These are phyloP conservation scores for Podospora sp. DNA, from an alignment of 495 filamentous ascomycete genomes.

Conservation along the genomic window DNA sequence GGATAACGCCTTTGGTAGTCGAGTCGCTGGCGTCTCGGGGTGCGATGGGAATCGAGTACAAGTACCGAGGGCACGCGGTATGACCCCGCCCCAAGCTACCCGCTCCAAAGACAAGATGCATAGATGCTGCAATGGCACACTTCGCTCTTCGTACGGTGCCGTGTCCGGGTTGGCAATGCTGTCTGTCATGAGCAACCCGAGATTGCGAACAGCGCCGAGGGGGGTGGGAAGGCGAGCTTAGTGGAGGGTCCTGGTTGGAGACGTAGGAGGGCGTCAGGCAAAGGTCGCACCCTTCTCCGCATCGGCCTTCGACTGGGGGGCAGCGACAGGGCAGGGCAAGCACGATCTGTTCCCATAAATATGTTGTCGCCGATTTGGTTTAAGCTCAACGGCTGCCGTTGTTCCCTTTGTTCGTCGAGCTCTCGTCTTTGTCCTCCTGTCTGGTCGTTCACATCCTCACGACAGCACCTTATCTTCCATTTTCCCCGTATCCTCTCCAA, in stretches of 20 bases:
- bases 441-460: neutral
- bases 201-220: conserved; percentile 9
- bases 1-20: neutral
- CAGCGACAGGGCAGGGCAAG: neutral
- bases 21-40: neutral
- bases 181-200: conserved; percentile 4
- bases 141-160: neutral
- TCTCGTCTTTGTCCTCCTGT: neutral
- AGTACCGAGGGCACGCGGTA: conserved; percentile 3
- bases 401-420: conserved; percentile 4
- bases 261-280: neutral
- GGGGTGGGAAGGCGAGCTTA: neutral
- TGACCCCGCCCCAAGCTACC: conserved; percentile 7
- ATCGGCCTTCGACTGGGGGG: neutral
- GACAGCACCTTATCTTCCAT: neutral
- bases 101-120: conserved; percentile 2
- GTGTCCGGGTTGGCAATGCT: conserved; percentile 1
- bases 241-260: neutral
- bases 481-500: neutral
- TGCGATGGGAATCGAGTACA: neutral
- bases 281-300: neutral
- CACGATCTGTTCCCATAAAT: conserved; percentile 5
- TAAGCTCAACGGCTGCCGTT: neutral
- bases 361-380: neutral
- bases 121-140: conserved; percentile 9